Percentiles rank a stretch among this genome's conserved stretches.
These are phyloP conservation scores for Fraxinus greggii DNA, from an alignment of 305 asterid species.

Conservation along the genomic window DNA sequence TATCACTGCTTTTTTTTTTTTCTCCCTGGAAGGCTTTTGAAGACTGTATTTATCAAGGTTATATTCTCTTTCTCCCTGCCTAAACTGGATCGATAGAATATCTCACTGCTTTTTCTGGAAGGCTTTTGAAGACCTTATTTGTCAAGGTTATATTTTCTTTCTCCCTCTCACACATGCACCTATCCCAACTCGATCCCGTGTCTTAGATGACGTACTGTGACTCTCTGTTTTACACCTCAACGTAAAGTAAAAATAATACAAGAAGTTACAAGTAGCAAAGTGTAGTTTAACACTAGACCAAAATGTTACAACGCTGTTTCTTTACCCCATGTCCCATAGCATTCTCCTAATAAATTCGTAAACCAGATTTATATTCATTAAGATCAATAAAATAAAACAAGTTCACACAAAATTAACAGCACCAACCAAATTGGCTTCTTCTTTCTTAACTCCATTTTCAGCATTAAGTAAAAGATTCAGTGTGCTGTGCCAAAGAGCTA, in stretches of 20 bases:
- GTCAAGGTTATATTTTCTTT: not conserved
- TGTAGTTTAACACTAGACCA: not conserved
- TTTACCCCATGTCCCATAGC: not conserved
- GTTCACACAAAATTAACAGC: not conserved
- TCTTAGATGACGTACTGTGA: not conserved
- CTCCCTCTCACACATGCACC: not conserved
- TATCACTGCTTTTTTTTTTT: not conserved
- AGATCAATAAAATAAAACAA: not conserved
- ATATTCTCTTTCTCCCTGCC: not conserved
- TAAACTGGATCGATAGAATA: not conserved
- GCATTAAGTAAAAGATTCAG: not conserved
- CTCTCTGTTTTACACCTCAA: not conserved
- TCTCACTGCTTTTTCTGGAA: not conserved
- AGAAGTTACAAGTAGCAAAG: not conserved
- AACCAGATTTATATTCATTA: not conserved
- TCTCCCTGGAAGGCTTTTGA: not conserved
- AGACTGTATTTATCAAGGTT: not conserved
- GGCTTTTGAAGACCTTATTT: not conserved
- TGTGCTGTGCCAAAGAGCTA: not conserved
- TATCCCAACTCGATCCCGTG: not conserved
- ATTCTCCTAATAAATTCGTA: not conserved
- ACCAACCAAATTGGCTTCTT: not conserved
- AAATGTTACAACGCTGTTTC: not conserved
- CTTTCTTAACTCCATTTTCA: not conserved
- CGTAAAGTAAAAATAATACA: not conserved